Evolutionary conservation across 495 filamentous ascomycete genomes (phyloP), one percentile per base, ranked within the genome.

Genomic region (Neurospora sp.): DNA sequence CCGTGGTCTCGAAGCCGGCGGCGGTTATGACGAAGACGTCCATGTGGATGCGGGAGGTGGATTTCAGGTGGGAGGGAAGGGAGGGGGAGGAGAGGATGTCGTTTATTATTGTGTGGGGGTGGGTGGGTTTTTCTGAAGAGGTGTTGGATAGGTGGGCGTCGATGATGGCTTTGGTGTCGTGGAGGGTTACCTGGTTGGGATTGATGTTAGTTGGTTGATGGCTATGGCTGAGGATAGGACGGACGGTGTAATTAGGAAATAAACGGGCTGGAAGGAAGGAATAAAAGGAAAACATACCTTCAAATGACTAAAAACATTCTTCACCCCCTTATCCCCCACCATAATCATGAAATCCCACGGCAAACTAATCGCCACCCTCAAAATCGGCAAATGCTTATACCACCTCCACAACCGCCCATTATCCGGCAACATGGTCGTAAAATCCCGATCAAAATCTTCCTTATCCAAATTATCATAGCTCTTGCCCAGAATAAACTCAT

Each of bases 1-100:
- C 77, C 35, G 78, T 79, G 14, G 78, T 79, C 59, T 81, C 80
- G 66, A 74, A 78, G 11, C 74, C 80, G 14, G 78, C 80, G 5
- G 54, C 71, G 4, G 77, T 80, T 3, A 81, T 59, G 23, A 72
- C 75, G 39, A 42, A 35, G 23, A 80, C 71, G 5, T 82, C 80
- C 5, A 77, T 72, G 14, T 41, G 37, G 39, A 83, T 46, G 1
- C 78, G 80, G 12, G 69, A 18, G 12, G 75, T 35, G n/a, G 71
- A 76, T 66, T 83, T 83, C 3, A 80, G 77, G 2, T 69, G 8
- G 16, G 76, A 42, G 8, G 76, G 76, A 1, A 83, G 79, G 16
- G 75, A 69, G 46, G 46, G 4, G 38, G 80, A 79, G 7, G 70
- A n/a, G 16, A 81, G 39, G 20, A 83, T 79, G 14, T 74, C 75